Evolutionary conservation across 768 basidiomycete species (phyloP).

Genomic region (Cyclocybe aegerita): DNA sequence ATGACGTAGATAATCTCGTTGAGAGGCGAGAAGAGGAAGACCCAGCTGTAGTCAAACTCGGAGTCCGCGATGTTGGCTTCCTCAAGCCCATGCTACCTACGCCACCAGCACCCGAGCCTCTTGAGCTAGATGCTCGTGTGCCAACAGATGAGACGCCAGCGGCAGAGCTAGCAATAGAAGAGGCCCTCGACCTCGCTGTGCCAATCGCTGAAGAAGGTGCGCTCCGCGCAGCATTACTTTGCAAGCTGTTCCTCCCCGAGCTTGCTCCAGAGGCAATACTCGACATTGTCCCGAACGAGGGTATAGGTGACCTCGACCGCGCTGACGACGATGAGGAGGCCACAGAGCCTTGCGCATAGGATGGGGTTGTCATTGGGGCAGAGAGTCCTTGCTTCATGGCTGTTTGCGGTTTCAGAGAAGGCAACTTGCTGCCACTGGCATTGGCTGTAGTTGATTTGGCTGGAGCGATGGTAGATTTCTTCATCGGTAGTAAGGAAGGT

Average conservation of each 20-base stretch:
- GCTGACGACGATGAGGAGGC: constrained; percentile 16
- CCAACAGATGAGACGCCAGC: constrained; percentile 43
- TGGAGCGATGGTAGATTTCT: constrained; percentile 19
- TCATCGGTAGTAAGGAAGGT: constrained; percentile 15
- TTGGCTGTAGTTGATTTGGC: constrained; percentile 21
- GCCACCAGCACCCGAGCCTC: constrained; percentile 17
- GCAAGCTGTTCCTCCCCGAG: constrained; percentile 13
- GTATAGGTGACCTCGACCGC: constrained; percentile 27
- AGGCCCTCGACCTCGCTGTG: constrained; percentile 7
- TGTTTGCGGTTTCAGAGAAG: constrained; percentile 16
- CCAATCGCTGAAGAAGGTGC: neutral
- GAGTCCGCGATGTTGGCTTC: constrained; percentile 21
- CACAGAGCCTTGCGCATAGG: constrained; percentile 7
- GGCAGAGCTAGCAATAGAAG: constrained; percentile 5
- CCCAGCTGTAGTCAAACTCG: constrained; percentile 8
- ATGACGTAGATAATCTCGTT: constrained; percentile 25
- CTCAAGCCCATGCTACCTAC: constrained; percentile 37
- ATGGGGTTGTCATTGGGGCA: neutral
- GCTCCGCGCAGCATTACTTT: constrained; percentile 5
- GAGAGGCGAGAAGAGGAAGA: constrained; percentile 30
- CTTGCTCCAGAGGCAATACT: neutral
- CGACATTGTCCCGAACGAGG: constrained; percentile 12
- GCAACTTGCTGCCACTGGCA: constrained; percentile 14
- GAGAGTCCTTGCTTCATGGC: constrained; percentile 7
- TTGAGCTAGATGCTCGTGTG: constrained; percentile 27